Evolutionary conservation across 192 early-diverging fungal species (phyloP).

Genomic region (Gigaspora rosea): DNA sequence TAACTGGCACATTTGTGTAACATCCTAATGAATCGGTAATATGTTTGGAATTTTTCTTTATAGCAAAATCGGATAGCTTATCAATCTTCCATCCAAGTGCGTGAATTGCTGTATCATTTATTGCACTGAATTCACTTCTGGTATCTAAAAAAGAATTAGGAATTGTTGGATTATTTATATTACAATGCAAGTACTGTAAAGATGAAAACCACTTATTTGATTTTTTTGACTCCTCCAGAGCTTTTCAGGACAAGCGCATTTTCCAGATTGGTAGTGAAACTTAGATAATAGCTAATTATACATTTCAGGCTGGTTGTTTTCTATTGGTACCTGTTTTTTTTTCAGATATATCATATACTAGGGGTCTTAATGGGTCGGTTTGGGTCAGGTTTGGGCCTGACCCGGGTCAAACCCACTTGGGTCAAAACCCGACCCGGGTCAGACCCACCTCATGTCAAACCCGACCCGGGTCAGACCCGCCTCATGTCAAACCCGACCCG

Average conservation of each 20-base stretch:
- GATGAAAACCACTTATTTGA: neutral
- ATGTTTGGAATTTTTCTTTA: slow-evolving; percentile 5
- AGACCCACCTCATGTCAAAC: too few species aligned
- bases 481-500: too few species aligned
- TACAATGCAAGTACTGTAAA: slow-evolving; percentile 12
- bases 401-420: too few species aligned
- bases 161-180: slow-evolving; percentile 13
- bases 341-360: too few species aligned
- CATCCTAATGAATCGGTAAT: neutral
- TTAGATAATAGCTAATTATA: too few species aligned
- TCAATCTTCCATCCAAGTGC: neutral
- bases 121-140: neutral
- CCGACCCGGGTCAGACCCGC: too few species aligned
- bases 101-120: neutral
- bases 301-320: too few species aligned
- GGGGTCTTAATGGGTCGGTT: too few species aligned
- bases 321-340: too few species aligned
- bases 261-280: neutral
- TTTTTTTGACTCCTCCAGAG: too few species aligned
- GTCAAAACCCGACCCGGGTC: too few species aligned
- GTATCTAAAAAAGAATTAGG: slow-evolving; percentile 6
- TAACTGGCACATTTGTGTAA: neutral
- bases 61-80: neutral
- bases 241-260: neutral
- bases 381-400: too few species aligned